Evolutionary conservation across 345 rosid species (phyloP).

Genomic region (Eucalyptus brandiana): DNA sequence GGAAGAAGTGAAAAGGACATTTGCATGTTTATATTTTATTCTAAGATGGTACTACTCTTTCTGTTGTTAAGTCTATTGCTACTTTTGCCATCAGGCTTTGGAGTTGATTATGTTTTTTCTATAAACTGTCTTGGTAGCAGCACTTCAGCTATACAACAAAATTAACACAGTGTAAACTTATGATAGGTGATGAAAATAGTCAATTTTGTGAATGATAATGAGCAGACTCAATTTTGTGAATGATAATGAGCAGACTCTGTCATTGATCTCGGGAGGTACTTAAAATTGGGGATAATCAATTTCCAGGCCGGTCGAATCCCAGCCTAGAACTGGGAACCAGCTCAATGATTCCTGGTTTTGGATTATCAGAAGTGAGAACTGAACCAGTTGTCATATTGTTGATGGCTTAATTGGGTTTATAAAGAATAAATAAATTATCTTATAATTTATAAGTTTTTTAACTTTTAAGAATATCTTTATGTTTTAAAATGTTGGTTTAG

Average conservation of each 20-base stretch:
- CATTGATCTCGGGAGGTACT: neutral
- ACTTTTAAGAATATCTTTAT: neutral
- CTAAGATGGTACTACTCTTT: neutral
- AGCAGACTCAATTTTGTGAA: neutral
- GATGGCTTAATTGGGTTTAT: neutral
- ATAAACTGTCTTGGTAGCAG: neutral
- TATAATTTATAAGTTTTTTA: neutral
- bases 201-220: neutral
- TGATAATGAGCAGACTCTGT: neutral
- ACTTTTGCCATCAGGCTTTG: neutral
- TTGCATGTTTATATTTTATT: neutral
- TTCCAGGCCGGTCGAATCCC: neutral
- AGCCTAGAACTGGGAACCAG: neutral
- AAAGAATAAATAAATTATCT: neutral
- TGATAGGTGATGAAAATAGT: neutral
- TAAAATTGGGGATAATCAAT: neutral
- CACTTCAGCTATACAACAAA: neutral
- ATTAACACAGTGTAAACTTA: neutral
- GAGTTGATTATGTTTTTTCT: neutral
- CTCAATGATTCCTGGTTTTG: neutral
- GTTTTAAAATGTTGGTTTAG: neutral
- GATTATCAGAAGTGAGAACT: neutral
- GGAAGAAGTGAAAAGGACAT: neutral
- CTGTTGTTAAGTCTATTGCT: neutral
- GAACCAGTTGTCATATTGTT: neutral